Base-by-base conservation (phyloP, 805 yeast genomes). In the Yarrowia bubula region DNA sequence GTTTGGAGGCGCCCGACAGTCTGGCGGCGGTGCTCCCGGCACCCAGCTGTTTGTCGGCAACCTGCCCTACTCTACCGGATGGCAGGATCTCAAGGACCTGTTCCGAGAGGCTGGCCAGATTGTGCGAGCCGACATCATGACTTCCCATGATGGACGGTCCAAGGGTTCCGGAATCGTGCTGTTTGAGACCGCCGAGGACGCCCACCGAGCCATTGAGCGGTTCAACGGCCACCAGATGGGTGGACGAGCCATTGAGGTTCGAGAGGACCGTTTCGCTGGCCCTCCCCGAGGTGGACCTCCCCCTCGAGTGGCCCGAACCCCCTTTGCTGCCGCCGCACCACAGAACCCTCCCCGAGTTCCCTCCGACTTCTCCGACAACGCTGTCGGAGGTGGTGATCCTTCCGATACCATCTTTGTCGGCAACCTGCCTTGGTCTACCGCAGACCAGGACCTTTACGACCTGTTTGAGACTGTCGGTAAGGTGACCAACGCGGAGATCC, bases 391-490 rank as follows among this genome's bases (percentile, higher is more conserved):
- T 50, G 91, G 90, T 47, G 82, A 78, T 43, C 85, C 84, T 58
- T 86, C 85, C 58, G 83, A 79, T 38, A 80, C 83, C 22, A 82
- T 93, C 50, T 88, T 77, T 73, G 92, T 89, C 22, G 82, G 81
- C 50, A 93, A 93, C 78, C 79, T 93, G 72, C 98, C 98, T 35
- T 90, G 84, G 81, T 87, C 92, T 62, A 92, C 98, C n/a, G 84
- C 91, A 37, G 86, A 87, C 69, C 86, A 87, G 66, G 98, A 93
- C 76, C 81, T 93, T 69, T 84, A 80, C 69, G 97, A 92, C 69
- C 81, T 93, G 66, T 92, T 92, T 74, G 93, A 88, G 74, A 87
- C 93, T 41, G 84, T 92, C 64, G 96, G 97, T 22, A 78, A 83
- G 57, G 90, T 93, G 15, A 79, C 76, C 44, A 82, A 81, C 47